phyloP scores from a whole-genome alignment of 495 filamentous ascomycete species.

The Paragyromitra xinjiangensis region DNA sequence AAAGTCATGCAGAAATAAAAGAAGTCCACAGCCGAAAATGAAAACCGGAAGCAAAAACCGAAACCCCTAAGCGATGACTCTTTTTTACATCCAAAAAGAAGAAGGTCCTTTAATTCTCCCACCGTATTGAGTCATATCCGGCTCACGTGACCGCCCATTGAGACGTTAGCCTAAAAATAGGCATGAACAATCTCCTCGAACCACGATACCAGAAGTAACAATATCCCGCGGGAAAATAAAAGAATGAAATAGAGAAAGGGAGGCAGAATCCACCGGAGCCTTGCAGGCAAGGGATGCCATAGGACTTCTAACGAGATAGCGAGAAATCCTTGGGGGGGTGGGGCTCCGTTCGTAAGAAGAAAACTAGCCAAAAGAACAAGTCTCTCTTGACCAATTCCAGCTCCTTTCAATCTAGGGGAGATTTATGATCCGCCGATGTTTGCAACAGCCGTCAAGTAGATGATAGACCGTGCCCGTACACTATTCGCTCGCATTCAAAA shows the following conservation, averaged over 20 bases:
- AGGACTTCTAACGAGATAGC: conserved; percentile 11
- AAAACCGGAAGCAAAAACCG: conserved; percentile 3
- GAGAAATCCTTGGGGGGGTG: neutral
- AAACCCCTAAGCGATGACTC: neutral
- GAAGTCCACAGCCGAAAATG: neutral
- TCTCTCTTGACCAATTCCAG: conserved; percentile 11
- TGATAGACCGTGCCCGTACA: conserved; percentile 10
- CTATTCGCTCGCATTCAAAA: conserved; percentile 26
- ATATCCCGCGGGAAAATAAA: conserved; percentile 15
- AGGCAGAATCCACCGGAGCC: conserved; percentile 24
- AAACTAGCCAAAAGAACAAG: conserved; percentile 16
- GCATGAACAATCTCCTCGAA: conserved; percentile 43
- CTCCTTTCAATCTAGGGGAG: conserved; percentile 14
- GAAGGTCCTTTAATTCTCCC: neutral
- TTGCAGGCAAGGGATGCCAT: conserved; percentile 5
- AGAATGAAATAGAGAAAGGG: conserved; percentile 15
- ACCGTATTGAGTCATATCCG: conserved; percentile 36
- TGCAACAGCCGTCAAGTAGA: conserved; percentile 24
- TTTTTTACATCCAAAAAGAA: conserved; percentile 24
- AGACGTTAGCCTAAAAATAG: conserved; percentile 51
- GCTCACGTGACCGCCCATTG: conserved; percentile 51
- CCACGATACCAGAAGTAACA: conserved; percentile 29
- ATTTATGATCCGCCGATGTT: conserved; percentile 30
- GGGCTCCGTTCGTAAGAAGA: conserved; percentile 21
- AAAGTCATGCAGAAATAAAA: conserved; percentile 7